Conservation (phyloP, 257 asterid species). For the Mentha longifolia region DNA sequence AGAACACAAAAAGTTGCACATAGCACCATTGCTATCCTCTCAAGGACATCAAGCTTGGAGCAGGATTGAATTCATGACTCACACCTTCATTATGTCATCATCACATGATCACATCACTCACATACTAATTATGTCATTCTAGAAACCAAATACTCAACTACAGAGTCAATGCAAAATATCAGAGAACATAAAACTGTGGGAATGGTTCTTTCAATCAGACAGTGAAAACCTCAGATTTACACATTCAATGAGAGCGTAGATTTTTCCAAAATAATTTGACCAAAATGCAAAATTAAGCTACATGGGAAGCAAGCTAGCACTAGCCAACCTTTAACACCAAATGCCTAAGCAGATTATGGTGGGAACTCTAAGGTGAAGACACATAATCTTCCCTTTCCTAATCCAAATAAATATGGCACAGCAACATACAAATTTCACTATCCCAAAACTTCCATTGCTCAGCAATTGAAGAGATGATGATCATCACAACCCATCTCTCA, state of each 20-base stretch:
- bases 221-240: slow-evolving; percentile 27
- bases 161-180: neutral
- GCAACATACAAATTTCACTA: slow-evolving; percentile 1
- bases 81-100: too few species aligned
- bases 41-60: too few species aligned
- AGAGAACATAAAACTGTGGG: neutral
- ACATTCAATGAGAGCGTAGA: slow-evolving; percentile 26
- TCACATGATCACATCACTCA: too few species aligned
- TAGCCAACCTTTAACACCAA: slow-evolving; percentile 22
- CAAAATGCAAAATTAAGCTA: slow-evolving; percentile 32
- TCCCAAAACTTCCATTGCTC: slow-evolving; percentile 8
- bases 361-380: neutral
- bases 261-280: neutral
- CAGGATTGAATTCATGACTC: neutral
- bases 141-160: neutral
- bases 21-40: neutral
- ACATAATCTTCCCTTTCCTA: slow-evolving; percentile 1
- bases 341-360: slow-evolving; percentile 22
- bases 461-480: neutral
- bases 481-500: neutral
- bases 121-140: neutral
- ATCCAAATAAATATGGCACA: slow-evolving; percentile 18
- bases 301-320: slow-evolving; percentile 23
- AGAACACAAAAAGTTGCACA: neutral
- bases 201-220: neutral